These are phyloP conservation scores for Stephanodiscus triporus DNA, from an alignment of 108 stramenopile genomes.

Conservation along the genomic window DNA sequence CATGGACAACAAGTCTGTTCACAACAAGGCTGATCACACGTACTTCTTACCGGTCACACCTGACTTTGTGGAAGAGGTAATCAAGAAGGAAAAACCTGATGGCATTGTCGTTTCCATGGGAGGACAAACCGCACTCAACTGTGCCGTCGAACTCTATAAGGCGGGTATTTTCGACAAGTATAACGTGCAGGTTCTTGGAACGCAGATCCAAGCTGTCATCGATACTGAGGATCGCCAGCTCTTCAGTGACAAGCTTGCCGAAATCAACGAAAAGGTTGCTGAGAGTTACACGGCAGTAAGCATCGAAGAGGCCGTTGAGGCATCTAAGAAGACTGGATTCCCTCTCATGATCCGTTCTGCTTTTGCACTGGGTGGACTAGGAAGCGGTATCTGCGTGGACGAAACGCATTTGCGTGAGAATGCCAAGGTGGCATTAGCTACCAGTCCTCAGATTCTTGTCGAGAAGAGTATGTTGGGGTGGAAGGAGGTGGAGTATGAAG, in stretches of 20 bases:
- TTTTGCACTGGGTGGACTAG: conserved; percentile 97
- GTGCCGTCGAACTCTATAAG: conserved; percentile 91
- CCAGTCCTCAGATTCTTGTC: conserved; percentile 94
- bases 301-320: conserved; percentile 84
- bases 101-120: conserved; percentile 98
- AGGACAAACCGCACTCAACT: conserved; percentile 98
- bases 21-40: conserved; percentile 90
- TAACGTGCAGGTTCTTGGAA: conserved; percentile 93
- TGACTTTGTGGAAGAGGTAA: conserved; percentile 95
- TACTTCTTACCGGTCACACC: conserved; percentile 98
- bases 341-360: conserved; percentile 98
- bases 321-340: conserved; percentile 93
- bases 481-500: conserved; percentile 99
- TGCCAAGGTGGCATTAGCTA: conserved; percentile 88
- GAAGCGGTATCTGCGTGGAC: conserved; percentile 93
- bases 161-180: conserved; percentile 93
- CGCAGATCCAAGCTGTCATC: conserved; percentile 93
- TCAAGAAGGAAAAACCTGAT: conserved; percentile 97
- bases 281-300: conserved; percentile 80
- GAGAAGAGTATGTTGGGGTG: conserved; percentile 97
- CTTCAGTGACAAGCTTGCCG: conserved; percentile 90
- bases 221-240: conserved; percentile 98
- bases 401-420: conserved; percentile 84
- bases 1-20: conserved; percentile 85
- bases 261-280: conserved; percentile 98